These are phyloP conservation scores for Elongisporangium prolatum DNA, from an alignment of 352 stramenopile species.

Conservation along the genomic window DNA sequence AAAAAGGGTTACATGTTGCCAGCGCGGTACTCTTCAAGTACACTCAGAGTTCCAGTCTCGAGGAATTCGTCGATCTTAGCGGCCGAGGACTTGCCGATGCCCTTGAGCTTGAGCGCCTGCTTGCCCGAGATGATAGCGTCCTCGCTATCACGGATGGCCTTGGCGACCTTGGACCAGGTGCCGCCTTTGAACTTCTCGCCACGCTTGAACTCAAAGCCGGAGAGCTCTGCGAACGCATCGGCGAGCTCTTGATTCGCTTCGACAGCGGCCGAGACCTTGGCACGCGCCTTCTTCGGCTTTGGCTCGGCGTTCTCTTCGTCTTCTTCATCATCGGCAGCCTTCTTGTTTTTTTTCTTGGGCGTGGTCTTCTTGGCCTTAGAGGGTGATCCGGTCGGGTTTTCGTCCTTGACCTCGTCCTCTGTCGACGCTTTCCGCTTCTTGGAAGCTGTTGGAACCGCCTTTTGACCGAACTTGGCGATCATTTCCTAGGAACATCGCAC, in stretches of 20 bases:
- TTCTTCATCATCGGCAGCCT: conserved; percentile 27
- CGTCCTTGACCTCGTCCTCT: conserved; percentile 18
- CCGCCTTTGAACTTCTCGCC: conserved; percentile 83
- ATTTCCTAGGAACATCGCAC: conserved; percentile 39
- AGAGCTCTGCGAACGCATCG: conserved; percentile 74
- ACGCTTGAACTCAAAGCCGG: conserved; percentile 86
- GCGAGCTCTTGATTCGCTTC: conserved; percentile 71
- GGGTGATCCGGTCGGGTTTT: conserved; percentile 20
- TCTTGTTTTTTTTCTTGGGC: conserved; percentile 22
- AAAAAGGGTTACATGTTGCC: conserved; percentile 60
- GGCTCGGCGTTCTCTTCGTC: conserved; percentile 42
- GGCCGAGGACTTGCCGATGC: conserved; percentile 75
- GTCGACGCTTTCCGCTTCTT: conserved; percentile 52
- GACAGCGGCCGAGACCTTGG: conserved; percentile 37
- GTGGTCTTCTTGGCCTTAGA: conserved; percentile 22
- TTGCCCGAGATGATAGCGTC: conserved; percentile 66
- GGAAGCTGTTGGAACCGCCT: conserved; percentile 24
- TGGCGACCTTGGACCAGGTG: conserved; percentile 86
- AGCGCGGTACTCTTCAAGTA: conserved; percentile 80
- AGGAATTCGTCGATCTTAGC: conserved; percentile 86
- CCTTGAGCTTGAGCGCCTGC: conserved; percentile 77
- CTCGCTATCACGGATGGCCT: conserved; percentile 73
- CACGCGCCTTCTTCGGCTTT: conserved; percentile 46
- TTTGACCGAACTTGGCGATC: conserved; percentile 73
- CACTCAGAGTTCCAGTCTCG: conserved; percentile 71